Conservation (phyloP, 768 basidiomycete genomes). For the Termitomyces sp. region DNA sequence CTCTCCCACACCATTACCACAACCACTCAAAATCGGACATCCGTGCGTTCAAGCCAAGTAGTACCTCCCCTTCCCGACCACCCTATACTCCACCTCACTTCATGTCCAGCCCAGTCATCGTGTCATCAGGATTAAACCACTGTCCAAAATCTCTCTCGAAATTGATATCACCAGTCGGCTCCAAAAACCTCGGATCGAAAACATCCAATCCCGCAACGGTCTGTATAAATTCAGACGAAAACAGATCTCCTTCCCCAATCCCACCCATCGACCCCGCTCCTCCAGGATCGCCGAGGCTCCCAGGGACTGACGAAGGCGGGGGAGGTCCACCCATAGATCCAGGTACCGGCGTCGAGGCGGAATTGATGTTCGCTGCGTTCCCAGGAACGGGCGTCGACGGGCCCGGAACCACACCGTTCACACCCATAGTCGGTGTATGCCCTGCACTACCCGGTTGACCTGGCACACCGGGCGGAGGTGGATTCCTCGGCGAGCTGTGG, state of each 20-base stretch:
- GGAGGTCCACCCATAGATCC: constrained; percentile 11
- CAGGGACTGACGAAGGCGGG: constrained; percentile 14
- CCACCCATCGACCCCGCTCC: constrained; percentile 4
- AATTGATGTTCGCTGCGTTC: constrained; percentile 13
- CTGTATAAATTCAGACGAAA: constrained; percentile 40
- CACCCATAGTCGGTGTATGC: constrained; percentile 18
- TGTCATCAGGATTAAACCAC: constrained; percentile 64
- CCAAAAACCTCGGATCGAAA: constrained; percentile 35
- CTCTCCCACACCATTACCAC: background rate
- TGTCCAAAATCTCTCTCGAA: constrained; percentile 74
- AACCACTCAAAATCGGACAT: background rate
- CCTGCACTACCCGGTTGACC: constrained; percentile 1
- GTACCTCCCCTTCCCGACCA: background rate
- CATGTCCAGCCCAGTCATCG: constrained; percentile 16
- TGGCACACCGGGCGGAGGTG: background rate
- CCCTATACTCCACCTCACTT: constrained; percentile 3
- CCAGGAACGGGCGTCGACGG: constrained; percentile 24
- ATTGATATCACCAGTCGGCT: constrained; percentile 45
- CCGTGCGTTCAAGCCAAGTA: background rate
- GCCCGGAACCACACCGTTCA: constrained; percentile 22
- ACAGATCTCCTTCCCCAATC: constrained; percentile 11
- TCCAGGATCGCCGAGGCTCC: constrained; percentile 18
- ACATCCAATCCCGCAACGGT: constrained; percentile 36
- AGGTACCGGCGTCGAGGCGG: background rate
- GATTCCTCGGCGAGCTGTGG: constrained; percentile 38